Base-by-base conservation (phyloP, 2,329 filamentous ascomycete species). In the Sarocladiaceae sp. region DNA sequence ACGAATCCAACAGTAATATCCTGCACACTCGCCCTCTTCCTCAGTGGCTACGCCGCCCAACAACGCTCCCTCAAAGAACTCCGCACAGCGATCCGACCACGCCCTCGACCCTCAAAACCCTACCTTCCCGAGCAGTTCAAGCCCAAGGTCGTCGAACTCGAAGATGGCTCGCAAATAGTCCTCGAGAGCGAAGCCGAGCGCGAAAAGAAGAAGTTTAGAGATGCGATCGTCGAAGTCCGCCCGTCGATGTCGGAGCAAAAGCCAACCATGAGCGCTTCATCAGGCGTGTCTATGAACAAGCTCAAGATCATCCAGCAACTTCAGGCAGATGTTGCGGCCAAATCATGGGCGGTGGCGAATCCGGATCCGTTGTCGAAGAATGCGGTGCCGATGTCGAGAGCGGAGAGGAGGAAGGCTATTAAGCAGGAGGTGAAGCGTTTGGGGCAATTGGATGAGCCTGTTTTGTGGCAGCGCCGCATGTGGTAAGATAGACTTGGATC, bases 21-120 rank as follows among this genome's bases (percentile, higher is more conserved):
- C 23, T 96, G 90, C 69, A 96, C 91, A 3, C 68, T 85, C 33
- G 81, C 91, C 4, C 83, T 97, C 23, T 97, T 97, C 67, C 76
- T 96, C 28, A 90, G 88, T 50, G 92, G 92, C 62, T 96, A 95
- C 67, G 80, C 85, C 3, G 79, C 96, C 51, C 92, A 97, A 63
- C 92, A 97, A 68, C 83, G 90, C 60, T 94, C 90, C 1, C 82
- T 96, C 4, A 81, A 80, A 56, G 86, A 86, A 60, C 78, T 97
- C 28, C 88, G 93, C 61, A 74, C 77, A 52, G 88, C 88, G 17
- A 86, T 96, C 61, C 79, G 78, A 58, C 69, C 69, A 4, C 62
- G 64, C 12, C 52, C 55, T 7, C 29, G 47, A 20, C 52, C 78
- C 76, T 49, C 64, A 56, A 71, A 63, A 8, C 71, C 75, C 5